phyloP scores from a whole-genome alignment of 2,329 filamentous ascomycete species.

The Colletotrichum orbiculare region DNA sequence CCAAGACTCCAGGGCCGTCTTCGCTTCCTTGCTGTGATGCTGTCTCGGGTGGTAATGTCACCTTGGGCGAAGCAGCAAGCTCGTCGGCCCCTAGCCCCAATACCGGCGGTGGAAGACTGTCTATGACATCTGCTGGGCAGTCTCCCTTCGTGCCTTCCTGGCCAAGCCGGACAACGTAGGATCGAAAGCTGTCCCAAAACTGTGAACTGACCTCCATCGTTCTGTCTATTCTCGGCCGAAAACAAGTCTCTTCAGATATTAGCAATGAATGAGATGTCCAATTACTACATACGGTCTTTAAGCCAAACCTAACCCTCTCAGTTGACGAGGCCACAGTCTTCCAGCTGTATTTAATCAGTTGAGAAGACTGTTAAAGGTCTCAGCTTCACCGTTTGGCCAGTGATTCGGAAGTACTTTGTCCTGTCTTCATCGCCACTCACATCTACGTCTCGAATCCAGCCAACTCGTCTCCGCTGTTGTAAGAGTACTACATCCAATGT shows the following conservation, averaged over 20 bases:
- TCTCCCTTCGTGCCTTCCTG: background rate
- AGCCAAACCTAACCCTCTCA: background rate
- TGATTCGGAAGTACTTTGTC: background rate
- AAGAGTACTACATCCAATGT: conserved; percentile 15
- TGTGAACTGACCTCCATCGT: background rate
- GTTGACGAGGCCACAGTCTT: conserved; percentile 6
- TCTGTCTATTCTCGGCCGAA: no score
- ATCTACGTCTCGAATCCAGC: conserved; percentile 7
- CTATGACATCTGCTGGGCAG: background rate
- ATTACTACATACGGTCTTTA: background rate
- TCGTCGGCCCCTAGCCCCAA: background rate
- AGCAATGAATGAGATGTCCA: background rate
- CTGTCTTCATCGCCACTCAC: conserved; percentile 10
- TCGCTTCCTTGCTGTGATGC: no score
- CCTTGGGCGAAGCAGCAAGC: no score
- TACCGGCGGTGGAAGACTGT: background rate
- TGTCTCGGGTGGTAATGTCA: no score
- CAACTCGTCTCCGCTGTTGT: conserved; percentile 3
- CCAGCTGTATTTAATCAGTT: background rate
- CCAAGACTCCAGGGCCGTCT: no score
- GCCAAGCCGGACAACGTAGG: background rate
- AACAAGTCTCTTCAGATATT: background rate
- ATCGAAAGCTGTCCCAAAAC: background rate
- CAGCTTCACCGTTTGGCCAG: conserved; percentile 1
- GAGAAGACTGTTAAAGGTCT: background rate